These are phyloP conservation scores for Xerophyta viscosa DNA, from an alignment of 106 monocot genomes.

Conservation along the genomic window DNA sequence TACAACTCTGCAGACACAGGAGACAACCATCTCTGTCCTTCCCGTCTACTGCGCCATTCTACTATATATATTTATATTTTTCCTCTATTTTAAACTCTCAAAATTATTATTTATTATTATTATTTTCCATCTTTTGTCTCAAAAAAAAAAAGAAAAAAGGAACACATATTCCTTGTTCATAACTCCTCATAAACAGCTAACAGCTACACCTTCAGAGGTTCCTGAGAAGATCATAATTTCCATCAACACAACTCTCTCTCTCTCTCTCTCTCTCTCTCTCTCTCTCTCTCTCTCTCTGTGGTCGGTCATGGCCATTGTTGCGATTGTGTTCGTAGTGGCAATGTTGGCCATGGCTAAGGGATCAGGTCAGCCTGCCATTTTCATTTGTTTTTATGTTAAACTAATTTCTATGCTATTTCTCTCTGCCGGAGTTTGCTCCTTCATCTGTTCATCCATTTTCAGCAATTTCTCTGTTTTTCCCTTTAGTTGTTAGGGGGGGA, in stretches of 20 bases:
- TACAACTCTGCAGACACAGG: not conserved
- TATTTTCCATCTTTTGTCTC: too few relatives aligned
- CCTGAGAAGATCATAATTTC: not conserved
- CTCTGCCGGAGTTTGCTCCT: not conserved
- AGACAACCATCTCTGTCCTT: not conserved
- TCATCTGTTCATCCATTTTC: too few relatives aligned
- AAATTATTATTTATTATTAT: not conserved
- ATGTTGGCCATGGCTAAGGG: slow-evolving; percentile 15
- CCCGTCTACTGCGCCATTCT: not conserved
- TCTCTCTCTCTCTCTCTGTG: not conserved
- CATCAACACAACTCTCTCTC: not conserved
- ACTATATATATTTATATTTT: not conserved
- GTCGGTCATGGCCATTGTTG: slow-evolving; percentile 12
- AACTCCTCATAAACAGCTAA: too few relatives aligned
- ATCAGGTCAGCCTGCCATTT: slow-evolving; percentile 25
- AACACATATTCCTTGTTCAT: too few relatives aligned
- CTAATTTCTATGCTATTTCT: not conserved
- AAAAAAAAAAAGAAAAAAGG: too few relatives aligned
- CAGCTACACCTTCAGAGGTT: too few relatives aligned
- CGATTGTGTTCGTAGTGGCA: slow-evolving; percentile 16
- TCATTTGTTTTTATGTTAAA: not conserved
- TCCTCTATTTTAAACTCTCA: not conserved
- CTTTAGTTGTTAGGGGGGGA: too few relatives aligned
- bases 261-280: not conserved
- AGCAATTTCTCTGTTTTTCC: too few relatives aligned